phyloP scores from a whole-genome alignment of 768 basidiomycete species.

The Lactarius trivialis region DNA sequence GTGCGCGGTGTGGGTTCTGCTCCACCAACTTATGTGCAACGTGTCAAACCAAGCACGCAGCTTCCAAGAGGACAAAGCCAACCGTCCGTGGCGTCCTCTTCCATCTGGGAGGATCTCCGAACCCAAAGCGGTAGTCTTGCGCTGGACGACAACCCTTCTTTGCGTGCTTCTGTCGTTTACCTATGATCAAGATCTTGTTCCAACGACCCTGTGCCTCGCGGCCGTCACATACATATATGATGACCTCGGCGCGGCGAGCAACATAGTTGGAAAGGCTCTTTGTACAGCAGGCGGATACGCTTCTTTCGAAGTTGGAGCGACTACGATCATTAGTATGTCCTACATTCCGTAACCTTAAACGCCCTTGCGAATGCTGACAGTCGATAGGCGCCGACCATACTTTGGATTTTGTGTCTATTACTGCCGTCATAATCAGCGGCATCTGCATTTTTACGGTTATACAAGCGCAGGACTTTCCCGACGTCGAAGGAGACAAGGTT shows the following conservation, averaged over 20 bases:
- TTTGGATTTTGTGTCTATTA: slow-evolving; percentile 19
- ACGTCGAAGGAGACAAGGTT: slow-evolving; percentile 25
- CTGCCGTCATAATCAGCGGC: slow-evolving; percentile 20
- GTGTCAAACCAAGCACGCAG: slow-evolving; percentile 26
- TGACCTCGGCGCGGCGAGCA: slow-evolving; percentile 12
- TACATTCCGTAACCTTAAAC: not conserved
- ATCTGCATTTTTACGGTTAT: slow-evolving; percentile 24
- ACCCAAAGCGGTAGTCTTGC: slow-evolving; percentile 17
- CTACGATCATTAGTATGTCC: slow-evolving; percentile 13
- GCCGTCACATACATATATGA: slow-evolving; percentile 22
- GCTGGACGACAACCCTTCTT: slow-evolving; percentile 19
- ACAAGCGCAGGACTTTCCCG: slow-evolving; percentile 26
- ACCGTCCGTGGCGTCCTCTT: slow-evolving; percentile 27
- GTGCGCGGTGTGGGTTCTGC: slow-evolving; percentile 25
- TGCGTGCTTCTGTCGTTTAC: slow-evolving; percentile 19
- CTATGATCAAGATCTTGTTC: slow-evolving; percentile 19
- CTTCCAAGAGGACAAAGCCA: slow-evolving; percentile 24
- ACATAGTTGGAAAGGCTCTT: slow-evolving; percentile 21
- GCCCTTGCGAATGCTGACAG: not conserved
- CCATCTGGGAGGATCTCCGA: slow-evolving; percentile 25
- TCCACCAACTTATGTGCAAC: slow-evolving; percentile 25
- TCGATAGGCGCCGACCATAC: not conserved
- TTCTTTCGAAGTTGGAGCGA: slow-evolving; percentile 25
- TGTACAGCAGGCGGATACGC: slow-evolving; percentile 22
- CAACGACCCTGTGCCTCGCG: slow-evolving; percentile 21